Conservation (phyloP, 345 rosid genomes). For the Conringia planisiliqua region DNA sequence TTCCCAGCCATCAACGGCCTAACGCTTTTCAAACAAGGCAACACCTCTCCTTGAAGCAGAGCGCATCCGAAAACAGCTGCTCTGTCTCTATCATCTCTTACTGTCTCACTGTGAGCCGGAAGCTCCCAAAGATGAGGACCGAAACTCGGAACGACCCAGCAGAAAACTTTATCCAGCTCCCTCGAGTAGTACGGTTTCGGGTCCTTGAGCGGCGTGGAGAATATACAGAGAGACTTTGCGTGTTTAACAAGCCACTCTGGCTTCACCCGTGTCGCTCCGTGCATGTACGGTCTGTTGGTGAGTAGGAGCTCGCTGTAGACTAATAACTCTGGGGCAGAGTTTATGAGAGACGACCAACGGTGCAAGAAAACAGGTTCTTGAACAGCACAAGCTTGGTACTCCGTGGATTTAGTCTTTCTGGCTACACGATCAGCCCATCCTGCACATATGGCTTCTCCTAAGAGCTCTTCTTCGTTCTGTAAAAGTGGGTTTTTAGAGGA, state of each 20-base stretch:
- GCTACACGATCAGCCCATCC: slow-evolving; percentile 96
- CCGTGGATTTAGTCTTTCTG: slow-evolving; percentile 47
- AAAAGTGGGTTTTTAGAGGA: slow-evolving; percentile 44
- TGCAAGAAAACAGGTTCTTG: slow-evolving; percentile 75
- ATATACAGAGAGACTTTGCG: slow-evolving; percentile 53
- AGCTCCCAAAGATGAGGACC: slow-evolving; percentile 73
- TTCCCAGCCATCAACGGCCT: slow-evolving; percentile 45
- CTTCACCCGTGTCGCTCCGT: slow-evolving; percentile 73
- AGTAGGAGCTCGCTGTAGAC: slow-evolving; percentile 59
- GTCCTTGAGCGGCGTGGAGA: slow-evolving; percentile 52
- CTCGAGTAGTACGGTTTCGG: slow-evolving; percentile 66
- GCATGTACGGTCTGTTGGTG: slow-evolving; percentile 78
- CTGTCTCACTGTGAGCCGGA: slow-evolving; percentile 46
- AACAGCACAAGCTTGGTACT: slow-evolving; percentile 67
- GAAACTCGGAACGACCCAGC: slow-evolving; percentile 61
- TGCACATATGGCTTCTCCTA: slow-evolving; percentile 82
- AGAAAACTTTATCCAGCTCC: slow-evolving; percentile 48
- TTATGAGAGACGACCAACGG: slow-evolving; percentile 64
- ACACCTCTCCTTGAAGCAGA: slow-evolving; percentile 72
- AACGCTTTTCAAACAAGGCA: slow-evolving; percentile 56
- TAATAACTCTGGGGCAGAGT: slow-evolving; percentile 40
- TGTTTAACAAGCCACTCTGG: slow-evolving; percentile 77
- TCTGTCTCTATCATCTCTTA: slow-evolving; percentile 31
- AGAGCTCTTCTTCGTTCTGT: slow-evolving; percentile 63
- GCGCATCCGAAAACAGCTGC: slow-evolving; percentile 64